Conservation (phyloP, 495 filamentous ascomycete genomes). For the Neurospora hispaniola region DNA sequence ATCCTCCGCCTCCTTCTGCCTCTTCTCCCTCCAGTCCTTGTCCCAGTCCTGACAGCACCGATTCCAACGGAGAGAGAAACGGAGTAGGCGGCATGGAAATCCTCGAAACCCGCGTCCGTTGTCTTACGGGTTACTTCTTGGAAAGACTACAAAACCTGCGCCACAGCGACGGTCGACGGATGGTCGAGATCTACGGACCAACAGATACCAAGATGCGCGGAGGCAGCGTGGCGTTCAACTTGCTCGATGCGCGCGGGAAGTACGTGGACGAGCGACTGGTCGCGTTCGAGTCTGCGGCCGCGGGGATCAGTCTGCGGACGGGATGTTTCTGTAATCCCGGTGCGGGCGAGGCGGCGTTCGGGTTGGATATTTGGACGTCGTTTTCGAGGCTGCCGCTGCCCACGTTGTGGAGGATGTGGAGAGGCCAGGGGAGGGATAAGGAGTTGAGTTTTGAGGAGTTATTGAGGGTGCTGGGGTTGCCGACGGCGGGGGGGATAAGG, state of each 20-base stretch:
- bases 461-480: neutral
- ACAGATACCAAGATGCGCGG: constrained; percentile 41
- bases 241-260: constrained; percentile 32
- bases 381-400: neutral
- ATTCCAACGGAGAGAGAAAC: neutral
- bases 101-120: constrained; percentile 21
- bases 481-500: constrained; percentile 16
- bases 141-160: constrained; percentile 28
- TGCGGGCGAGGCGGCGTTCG: constrained; percentile 23
- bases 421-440: neutral
- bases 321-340: constrained; percentile 57
- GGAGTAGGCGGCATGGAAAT: constrained; percentile 1
- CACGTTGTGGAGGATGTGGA: constrained; percentile 4
- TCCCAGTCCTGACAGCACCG: neutral
- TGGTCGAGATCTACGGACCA: constrained; percentile 42
- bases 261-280: constrained; percentile 45
- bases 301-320: constrained; percentile 44
- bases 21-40: neutral
- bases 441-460: neutral
- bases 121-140: constrained; percentile 39
- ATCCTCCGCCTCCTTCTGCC: neutral
- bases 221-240: constrained; percentile 47
- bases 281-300: constrained; percentile 23
- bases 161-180: constrained; percentile 38
- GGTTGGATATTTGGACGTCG: constrained; percentile 1